These are phyloP conservation scores for Penstemon eatonii DNA, from an alignment of 257 asterid genomes.

Conservation along the genomic window DNA sequence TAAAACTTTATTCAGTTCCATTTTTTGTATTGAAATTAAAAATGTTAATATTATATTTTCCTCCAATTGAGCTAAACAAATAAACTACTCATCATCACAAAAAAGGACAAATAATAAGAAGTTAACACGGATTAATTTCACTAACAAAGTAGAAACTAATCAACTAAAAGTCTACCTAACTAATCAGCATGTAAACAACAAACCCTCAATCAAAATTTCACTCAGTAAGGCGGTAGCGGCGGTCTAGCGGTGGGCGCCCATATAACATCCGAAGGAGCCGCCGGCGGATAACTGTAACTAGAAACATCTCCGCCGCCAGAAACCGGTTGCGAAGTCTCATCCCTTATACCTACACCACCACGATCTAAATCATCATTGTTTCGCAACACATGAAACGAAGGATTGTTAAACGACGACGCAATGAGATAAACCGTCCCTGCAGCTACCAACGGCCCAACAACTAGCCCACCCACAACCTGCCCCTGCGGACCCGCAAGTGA, in stretches of 20 bases:
- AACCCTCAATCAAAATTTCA: background rate
- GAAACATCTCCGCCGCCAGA: slow-evolving; percentile 43
- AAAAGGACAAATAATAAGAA: too few relatives aligned
- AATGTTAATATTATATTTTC: too few relatives aligned
- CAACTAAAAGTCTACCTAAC: too few relatives aligned
- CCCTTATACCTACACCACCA: slow-evolving; percentile 33
- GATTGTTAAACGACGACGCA: slow-evolving; percentile 64
- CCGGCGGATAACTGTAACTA: slow-evolving; percentile 33
- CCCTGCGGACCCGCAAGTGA: slow-evolving; percentile 81
- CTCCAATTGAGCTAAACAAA: too few relatives aligned
- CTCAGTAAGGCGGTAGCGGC: slow-evolving; percentile 56
- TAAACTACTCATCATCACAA: too few relatives aligned
- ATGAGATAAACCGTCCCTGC: slow-evolving; percentile 62
- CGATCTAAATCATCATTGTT: slow-evolving; percentile 2
- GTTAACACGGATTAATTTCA: too few relatives aligned
- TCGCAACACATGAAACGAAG: slow-evolving; percentile 54
- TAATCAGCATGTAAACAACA: too few relatives aligned
- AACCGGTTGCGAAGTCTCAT: slow-evolving; percentile 30
- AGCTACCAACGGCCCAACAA: slow-evolving; percentile 61
- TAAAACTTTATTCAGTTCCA: too few relatives aligned
- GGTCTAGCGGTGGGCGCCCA: slow-evolving; percentile 67
- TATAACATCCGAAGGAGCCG: slow-evolving; percentile 37
- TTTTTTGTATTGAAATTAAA: too few relatives aligned
- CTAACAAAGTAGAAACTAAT: too few relatives aligned
- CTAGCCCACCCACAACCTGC: slow-evolving; percentile 77